A percentile compares a stretch with the other conserved stretches of the same genome.
Evolutionary conservation across 176 grass and related monocot species (phyloP).

Genomic region (Bolboschoenus planiculmis): DNA sequence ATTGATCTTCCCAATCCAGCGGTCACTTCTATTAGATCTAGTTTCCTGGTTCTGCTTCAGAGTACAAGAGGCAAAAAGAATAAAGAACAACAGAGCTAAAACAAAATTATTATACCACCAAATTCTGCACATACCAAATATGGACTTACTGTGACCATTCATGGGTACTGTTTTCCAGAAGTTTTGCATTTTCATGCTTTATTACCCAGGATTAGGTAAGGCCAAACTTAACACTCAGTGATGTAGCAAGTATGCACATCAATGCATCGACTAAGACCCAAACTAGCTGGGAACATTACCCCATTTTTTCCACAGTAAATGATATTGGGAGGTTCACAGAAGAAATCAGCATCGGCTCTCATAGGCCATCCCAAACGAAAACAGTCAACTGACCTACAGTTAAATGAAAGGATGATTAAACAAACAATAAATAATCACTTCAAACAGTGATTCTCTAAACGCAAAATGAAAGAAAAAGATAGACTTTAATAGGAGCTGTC

Average conservation of each 20-base stretch:
- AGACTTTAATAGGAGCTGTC: neutral
- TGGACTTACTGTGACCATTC: neutral
- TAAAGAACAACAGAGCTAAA: neutral
- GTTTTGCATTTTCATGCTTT: neutral
- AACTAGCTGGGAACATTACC: slow-evolving; percentile 33
- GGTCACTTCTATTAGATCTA: slow-evolving; percentile 32
- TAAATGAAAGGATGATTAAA: slow-evolving; percentile 25
- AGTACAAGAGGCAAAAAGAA: slow-evolving; percentile 1
- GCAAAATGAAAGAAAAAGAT: neutral
- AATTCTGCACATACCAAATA: neutral
- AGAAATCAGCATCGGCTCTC: slow-evolving; percentile 92
- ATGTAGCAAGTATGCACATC: neutral
- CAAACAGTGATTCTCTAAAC: neutral
- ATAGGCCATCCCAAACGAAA: slow-evolving; percentile 96
- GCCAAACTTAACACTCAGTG: neutral
- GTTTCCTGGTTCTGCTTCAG: slow-evolving; percentile 59
- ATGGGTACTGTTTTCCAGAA: neutral
- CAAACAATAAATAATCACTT: neutral
- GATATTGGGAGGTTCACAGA: slow-evolving; percentile 41
- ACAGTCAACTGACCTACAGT: slow-evolving; percentile 77
- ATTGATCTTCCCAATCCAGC: slow-evolving; percentile 93
- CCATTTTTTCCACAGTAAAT: slow-evolving; percentile 24
- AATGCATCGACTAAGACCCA: neutral
- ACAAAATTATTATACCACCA: neutral
- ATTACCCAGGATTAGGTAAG: neutral